Evolutionary conservation across 2,329 filamentous ascomycete species (phyloP).

Genomic region (Neonectria coccinea): DNA sequence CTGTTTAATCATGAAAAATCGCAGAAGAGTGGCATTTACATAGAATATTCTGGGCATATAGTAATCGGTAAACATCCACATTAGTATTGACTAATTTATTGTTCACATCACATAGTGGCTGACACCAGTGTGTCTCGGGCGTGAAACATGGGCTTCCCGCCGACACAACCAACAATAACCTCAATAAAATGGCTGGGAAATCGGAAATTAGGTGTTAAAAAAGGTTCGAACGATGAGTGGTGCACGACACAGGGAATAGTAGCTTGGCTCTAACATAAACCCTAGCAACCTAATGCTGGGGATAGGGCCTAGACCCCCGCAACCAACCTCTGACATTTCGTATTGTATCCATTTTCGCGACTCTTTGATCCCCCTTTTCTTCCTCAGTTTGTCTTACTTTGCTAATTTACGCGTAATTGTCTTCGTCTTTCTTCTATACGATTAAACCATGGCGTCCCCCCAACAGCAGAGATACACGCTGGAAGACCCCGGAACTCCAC

Average conservation of each 20-base stretch:
- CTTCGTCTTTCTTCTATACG: too few relatives aligned
- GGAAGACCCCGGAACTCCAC: slow-evolving; percentile 21
- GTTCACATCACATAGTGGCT: too few relatives aligned
- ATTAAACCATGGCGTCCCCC: background rate
- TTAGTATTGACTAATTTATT: too few relatives aligned
- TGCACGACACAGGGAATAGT: too few relatives aligned
- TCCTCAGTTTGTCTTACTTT: background rate
- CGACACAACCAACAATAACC: too few relatives aligned
- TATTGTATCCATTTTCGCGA: background rate
- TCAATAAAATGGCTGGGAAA: too few relatives aligned
- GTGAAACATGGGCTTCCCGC: too few relatives aligned
- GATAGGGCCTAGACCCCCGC: background rate
- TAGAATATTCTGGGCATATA: background rate
- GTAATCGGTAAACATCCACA: background rate
- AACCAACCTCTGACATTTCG: background rate
- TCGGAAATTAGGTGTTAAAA: too few relatives aligned
- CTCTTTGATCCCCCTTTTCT: background rate
- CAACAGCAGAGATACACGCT: background rate
- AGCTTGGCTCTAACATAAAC: background rate
- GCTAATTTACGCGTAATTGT: too few relatives aligned
- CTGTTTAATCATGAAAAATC: background rate
- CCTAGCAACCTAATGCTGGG: background rate
- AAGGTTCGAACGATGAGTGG: too few relatives aligned
- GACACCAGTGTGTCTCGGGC: too few relatives aligned
- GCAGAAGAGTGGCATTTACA: background rate